Percentiles rank a stretch among this genome's conserved stretches.
Conservation (phyloP, 495 filamentous ascomycete genomes). For the Xylaria nigripes region DNA sequence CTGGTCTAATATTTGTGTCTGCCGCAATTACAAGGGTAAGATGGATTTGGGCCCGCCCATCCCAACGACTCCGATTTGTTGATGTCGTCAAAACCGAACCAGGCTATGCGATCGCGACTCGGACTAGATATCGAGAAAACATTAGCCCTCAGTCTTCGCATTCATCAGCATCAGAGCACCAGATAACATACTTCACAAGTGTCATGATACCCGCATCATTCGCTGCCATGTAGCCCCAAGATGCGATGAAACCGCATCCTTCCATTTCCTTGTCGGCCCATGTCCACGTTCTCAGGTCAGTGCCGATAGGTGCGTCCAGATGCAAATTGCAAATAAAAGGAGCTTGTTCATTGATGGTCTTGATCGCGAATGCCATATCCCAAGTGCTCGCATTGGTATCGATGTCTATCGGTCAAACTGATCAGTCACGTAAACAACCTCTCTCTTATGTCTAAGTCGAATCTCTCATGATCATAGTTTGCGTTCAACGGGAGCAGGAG, state of each 20-base stretch:
- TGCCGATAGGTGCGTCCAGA: constrained; percentile 6
- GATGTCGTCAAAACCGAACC: constrained; percentile 19
- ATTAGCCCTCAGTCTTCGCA: background rate
- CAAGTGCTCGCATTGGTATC: constrained; percentile 1
- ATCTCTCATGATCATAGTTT: background rate
- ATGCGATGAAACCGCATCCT: constrained; percentile 12
- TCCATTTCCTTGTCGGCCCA: constrained; percentile 15
- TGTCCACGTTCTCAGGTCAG: constrained; percentile 8
- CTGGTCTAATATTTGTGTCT: background rate
- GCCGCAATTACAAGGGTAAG: constrained; percentile 7
- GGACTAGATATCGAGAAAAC: background rate
- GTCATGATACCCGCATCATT: constrained; percentile 18
- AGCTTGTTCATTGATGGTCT: background rate
- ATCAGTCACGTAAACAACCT: background rate
- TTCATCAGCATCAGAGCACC: background rate
- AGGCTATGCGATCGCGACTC: constrained; percentile 6
- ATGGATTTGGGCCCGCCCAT: constrained; percentile 10
- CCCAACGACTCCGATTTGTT: constrained; percentile 8
- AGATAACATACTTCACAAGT: constrained; percentile 15
- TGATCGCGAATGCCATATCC: constrained; percentile 9
- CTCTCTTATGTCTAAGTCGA: no score
- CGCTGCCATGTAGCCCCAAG: constrained; percentile 16
- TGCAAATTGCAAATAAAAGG: constrained; percentile 5
- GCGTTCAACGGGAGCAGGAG: background rate
- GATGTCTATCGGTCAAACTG: constrained; percentile 1